These are phyloP conservation scores for Paramyrothecium sp. DNA, from an alignment of 2,329 filamentous ascomycete genomes.

Conservation along the genomic window DNA sequence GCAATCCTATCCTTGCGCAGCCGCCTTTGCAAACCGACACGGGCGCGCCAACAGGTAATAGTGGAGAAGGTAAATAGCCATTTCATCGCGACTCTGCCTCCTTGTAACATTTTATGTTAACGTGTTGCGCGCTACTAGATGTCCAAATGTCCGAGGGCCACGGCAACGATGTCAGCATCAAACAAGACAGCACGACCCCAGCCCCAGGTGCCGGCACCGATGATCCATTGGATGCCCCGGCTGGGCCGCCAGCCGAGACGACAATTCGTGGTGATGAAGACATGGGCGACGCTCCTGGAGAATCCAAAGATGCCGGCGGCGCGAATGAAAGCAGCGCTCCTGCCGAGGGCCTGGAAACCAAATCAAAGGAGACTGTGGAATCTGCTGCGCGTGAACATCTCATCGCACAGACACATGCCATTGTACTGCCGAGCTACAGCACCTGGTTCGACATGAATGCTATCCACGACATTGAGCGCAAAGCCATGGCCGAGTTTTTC, in stretches of 20 bases:
- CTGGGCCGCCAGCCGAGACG: constrained; percentile 56
- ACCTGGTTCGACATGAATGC: constrained; percentile 99
- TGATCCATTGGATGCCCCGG: constrained; percentile 68
- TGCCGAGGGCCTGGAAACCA: constrained; percentile 53
- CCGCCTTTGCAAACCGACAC: constrained; percentile 48
- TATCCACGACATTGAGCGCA: constrained; percentile 88
- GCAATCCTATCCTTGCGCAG: constrained; percentile 56
- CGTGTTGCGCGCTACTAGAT: constrained; percentile 40
- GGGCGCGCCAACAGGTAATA: constrained; percentile 30
- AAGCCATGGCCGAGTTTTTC: constrained; percentile 96
- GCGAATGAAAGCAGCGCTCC: constrained; percentile 47
- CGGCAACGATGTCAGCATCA: constrained; percentile 47
- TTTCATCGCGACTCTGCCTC: neutral
- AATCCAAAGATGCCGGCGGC: constrained; percentile 47
- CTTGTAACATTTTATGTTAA: neutral
- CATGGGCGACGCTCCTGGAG: constrained; percentile 66
- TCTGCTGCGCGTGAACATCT: constrained; percentile 88
- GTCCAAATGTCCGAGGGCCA: constrained; percentile 60
- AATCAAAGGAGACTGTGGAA: constrained; percentile 80
- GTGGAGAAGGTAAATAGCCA: constrained; percentile 43
- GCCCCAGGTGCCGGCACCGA: constrained; percentile 54
- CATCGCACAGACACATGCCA: constrained; percentile 89
- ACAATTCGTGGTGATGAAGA: constrained; percentile 71
- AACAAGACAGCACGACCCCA: constrained; percentile 60
- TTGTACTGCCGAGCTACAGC: constrained; percentile 95